Percentiles rank a stretch among this genome's conserved stretches.
phyloP scores from a whole-genome alignment of 306 rosid species.

The Benincasa hispida region DNA sequence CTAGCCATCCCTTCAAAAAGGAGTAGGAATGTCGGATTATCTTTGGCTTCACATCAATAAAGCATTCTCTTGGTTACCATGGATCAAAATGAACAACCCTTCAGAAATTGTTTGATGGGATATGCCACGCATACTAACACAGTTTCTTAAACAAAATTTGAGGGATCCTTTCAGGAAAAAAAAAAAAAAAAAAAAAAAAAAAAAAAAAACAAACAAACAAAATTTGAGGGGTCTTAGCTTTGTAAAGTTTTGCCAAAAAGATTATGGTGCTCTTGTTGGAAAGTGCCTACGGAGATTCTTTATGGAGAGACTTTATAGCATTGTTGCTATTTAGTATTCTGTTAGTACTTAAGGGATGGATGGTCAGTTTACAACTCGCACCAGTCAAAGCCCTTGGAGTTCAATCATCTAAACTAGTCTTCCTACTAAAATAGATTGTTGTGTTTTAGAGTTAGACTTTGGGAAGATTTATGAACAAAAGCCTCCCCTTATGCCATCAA shows the following conservation, averaged over 20 bases:
- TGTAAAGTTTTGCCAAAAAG: background rate
- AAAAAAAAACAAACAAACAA: no score
- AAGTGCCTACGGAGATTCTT: background rate
- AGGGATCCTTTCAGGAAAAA: no score
- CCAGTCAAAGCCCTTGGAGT: background rate
- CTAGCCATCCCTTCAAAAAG: background rate
- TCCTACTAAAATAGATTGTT: background rate
- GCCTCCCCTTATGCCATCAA: background rate
- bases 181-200: no score
- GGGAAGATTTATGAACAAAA: background rate
- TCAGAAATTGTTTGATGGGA: background rate
- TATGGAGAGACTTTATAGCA: background rate
- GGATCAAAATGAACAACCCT: background rate
- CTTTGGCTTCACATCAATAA: background rate
- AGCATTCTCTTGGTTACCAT: background rate
- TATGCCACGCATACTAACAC: background rate
- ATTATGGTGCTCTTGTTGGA: background rate
- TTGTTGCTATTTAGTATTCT: background rate
- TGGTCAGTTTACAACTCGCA: background rate
- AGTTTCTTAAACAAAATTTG: background rate
- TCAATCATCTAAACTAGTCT: background rate
- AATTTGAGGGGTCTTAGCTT: background rate
- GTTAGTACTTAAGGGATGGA: background rate
- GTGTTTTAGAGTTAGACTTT: background rate
- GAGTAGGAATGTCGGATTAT: background rate